phyloP scores from a whole-genome alignment of 768 basidiomycete genomes.

The Serpula lacrymans region DNA sequence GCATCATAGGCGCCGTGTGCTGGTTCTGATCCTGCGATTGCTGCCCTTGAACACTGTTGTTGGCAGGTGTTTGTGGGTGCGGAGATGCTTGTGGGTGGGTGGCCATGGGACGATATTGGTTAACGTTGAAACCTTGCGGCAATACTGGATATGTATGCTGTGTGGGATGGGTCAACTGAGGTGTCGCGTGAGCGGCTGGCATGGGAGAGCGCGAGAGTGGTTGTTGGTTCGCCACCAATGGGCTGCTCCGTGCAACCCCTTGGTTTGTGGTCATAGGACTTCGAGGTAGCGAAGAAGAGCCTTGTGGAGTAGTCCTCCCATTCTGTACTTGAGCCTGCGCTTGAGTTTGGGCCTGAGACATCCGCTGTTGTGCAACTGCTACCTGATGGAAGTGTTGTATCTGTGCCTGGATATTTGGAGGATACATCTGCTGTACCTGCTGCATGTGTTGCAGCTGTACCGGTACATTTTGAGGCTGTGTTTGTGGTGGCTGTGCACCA shows the following conservation, averaged over 20 bases:
- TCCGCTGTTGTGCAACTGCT: constrained; percentile 4
- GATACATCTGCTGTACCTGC: constrained; percentile 13
- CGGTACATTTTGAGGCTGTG: constrained; percentile 9
- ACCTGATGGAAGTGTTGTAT: constrained; percentile 16
- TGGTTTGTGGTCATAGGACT: constrained; percentile 12
- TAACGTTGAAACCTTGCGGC: constrained; percentile 28
- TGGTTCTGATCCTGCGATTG: constrained; percentile 26
- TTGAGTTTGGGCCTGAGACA: constrained; percentile 12
- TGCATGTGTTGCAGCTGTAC: constrained; percentile 14
- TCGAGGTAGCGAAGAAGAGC: constrained; percentile 12
- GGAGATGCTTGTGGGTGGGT: constrained; percentile 25
- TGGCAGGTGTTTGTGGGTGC: constrained; percentile 17
- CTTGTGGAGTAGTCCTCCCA: constrained; percentile 28
- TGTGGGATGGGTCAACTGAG: constrained; percentile 19
- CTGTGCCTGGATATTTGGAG: constrained; percentile 10
- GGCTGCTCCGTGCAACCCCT: constrained; percentile 30
- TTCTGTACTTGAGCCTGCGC: constrained; percentile 13
- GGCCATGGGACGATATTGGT: constrained; percentile 32
- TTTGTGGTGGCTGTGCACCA: constrained; percentile 16
- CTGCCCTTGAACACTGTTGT: constrained; percentile 16
- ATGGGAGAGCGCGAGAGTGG: constrained; percentile 29
- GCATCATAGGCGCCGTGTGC: constrained; percentile 23
- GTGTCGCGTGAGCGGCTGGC: constrained; percentile 11
- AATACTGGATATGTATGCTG: constrained; percentile 17
- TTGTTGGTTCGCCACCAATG: constrained; percentile 31